A percentile compares a stretch with the other conserved stretches of the same genome.
phyloP scores from a whole-genome alignment of 1,284 basidiomycete species.

The Peniophora sp. region DNA sequence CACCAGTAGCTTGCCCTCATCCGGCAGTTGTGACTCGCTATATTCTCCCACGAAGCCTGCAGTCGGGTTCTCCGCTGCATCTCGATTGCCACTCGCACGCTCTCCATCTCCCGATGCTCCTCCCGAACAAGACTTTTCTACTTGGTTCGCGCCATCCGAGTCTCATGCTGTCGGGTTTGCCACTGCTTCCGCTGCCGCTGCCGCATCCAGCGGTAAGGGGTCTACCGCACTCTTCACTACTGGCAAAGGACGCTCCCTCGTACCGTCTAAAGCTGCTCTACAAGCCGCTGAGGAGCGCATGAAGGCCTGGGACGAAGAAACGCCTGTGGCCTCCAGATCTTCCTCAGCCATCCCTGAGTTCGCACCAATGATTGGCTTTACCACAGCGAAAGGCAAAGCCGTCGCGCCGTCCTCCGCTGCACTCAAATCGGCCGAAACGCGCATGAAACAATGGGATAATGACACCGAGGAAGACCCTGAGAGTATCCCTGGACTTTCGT shows the following conservation, averaged over 20 bases:
- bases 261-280: not conserved
- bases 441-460: conserved; percentile 45
- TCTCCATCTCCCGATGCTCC: not conserved
- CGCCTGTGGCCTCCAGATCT: not conserved
- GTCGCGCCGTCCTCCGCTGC: conserved; percentile 52
- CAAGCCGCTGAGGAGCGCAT: not conserved
- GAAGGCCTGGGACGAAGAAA: not conserved
- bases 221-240: not conserved
- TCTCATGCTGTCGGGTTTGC: not conserved
- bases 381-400: conserved; percentile 11
- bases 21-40: too few relatives aligned
- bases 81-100: not conserved
- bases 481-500: not conserved
- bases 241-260: not conserved
- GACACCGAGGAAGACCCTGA: conserved; percentile 28
- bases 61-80: conserved; percentile 2
- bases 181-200: conserved; percentile 1
- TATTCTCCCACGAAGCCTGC: not conserved
- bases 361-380: conserved; percentile 1
- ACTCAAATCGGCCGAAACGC: conserved; percentile 46
- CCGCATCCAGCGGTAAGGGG: not conserved
- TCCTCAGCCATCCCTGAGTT: not conserved
- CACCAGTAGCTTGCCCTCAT: too few relatives aligned
- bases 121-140: conserved; percentile 1
- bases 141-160: not conserved